A percentile compares a stretch with the other conserved stretches of the same genome.
Evolutionary conservation across 345 rosid species (phyloP).

Genomic region (Combretum micranthum): DNA sequence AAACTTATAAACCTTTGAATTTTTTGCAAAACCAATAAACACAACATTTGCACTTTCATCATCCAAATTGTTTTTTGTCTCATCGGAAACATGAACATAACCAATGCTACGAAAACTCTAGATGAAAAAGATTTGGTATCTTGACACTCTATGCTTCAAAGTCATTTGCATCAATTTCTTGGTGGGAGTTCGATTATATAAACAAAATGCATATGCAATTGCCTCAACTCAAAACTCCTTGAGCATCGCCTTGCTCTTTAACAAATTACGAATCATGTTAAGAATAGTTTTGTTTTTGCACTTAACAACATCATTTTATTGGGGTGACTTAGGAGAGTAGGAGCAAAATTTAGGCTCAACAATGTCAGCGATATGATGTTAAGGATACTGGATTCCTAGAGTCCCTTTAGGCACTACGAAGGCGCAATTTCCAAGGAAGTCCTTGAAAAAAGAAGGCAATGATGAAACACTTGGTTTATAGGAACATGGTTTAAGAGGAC

Average conservation of each 20-base stretch:
- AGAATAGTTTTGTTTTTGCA: neutral
- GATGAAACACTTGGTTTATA: no score
- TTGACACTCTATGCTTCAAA: neutral
- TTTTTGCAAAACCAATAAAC: no score
- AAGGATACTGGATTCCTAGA: no score
- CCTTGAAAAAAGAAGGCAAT: no score
- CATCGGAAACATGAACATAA: neutral
- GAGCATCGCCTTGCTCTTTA: slow-evolving; percentile 1
- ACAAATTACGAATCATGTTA: slow-evolving; percentile 2
- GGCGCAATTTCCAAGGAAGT: no score
- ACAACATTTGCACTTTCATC: no score
- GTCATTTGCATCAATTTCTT: neutral
- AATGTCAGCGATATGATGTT: no score
- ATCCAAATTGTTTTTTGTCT: no score
- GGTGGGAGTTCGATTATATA: slow-evolving; percentile 5
- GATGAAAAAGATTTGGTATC: neutral
- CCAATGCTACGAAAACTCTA: neutral
- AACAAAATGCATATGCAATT: neutral
- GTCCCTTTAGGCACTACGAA: no score
- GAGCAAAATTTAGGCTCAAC: no score
- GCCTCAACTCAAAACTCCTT: neutral
- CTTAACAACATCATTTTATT: neutral
- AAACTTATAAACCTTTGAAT: neutral
- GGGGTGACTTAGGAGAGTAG: neutral
- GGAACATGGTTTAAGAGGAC: neutral